Evolutionary conservation across 129 eudicot species (phyloP).

Genomic region (Chrysanthemum makinoi): DNA sequence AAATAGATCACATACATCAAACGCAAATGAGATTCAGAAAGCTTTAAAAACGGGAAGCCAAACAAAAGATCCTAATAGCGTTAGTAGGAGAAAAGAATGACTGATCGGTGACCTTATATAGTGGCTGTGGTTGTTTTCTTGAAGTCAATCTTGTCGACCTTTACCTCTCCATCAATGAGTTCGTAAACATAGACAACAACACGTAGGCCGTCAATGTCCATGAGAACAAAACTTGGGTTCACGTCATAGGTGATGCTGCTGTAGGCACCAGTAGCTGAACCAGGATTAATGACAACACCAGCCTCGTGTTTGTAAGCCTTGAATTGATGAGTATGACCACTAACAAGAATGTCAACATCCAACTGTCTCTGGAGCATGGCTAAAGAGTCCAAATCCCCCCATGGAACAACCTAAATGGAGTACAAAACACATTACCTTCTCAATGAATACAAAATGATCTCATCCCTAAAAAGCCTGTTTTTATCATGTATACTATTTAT

Average conservation of each 20-base stretch:
- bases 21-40: background rate
- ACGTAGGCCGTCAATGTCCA: constrained; percentile 96
- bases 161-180: constrained; percentile 97
- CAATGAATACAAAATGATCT: background rate
- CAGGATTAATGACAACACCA: constrained; percentile 98
- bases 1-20: constrained; percentile 23
- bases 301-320: constrained; percentile 99
- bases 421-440: background rate
- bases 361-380: constrained; percentile 99
- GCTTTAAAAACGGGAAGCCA: background rate
- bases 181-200: constrained; percentile 97
- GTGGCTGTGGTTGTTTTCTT: constrained; percentile 76
- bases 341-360: constrained; percentile 94
- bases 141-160: constrained; percentile 96
- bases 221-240: constrained; percentile 97
- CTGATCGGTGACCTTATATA: background rate
- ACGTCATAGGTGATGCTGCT: constrained; percentile 96
- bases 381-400: constrained; percentile 96
- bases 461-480: background rate
- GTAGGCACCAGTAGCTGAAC: constrained; percentile 97
- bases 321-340: constrained; percentile 96
- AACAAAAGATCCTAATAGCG: constrained; percentile 18
- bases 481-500: too few species aligned
- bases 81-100: constrained; percentile 7
- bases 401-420: constrained; percentile 71